Conservation (phyloP, 305 asterid genomes). For the Lippia alba region DNA sequence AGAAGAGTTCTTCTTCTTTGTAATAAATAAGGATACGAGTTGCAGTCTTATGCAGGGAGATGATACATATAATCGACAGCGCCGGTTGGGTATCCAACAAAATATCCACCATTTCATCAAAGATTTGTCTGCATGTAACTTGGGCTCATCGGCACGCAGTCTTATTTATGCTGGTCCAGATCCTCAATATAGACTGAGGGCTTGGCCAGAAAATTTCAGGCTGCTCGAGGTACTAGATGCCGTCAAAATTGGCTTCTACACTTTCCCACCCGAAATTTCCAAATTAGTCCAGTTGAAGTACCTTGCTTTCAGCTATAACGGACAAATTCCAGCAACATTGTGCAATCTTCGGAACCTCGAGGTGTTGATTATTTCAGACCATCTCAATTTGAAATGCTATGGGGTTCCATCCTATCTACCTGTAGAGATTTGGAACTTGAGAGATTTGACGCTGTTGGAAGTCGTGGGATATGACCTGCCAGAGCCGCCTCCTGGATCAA, state of each 20-base stretch:
- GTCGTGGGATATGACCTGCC: slow-evolving; percentile 15
- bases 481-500: background rate
- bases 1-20: slow-evolving; percentile 23
- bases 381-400: background rate
- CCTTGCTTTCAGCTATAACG: slow-evolving; percentile 31
- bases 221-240: slow-evolving; percentile 37
- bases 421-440: background rate
- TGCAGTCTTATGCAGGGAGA: background rate
- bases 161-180: background rate
- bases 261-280: slow-evolving; percentile 19
- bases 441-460: background rate
- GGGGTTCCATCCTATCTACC: background rate
- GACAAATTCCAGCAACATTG: background rate
- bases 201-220: slow-evolving; percentile 6
- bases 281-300: slow-evolving; percentile 28
- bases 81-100: slow-evolving; percentile 20
- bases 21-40: background rate
- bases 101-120: background rate
- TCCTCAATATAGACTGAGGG: background rate
- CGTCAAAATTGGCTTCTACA: slow-evolving; percentile 14
- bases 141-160: background rate
- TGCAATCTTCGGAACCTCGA: background rate
- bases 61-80: background rate
- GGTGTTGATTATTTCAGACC: background rate
- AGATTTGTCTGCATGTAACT: background rate